Evolutionary conservation across 202 grass and related monocot species (phyloP), one percentile per base, ranked within the genome.

Genomic region (Dendrocalamus latiflorus): DNA sequence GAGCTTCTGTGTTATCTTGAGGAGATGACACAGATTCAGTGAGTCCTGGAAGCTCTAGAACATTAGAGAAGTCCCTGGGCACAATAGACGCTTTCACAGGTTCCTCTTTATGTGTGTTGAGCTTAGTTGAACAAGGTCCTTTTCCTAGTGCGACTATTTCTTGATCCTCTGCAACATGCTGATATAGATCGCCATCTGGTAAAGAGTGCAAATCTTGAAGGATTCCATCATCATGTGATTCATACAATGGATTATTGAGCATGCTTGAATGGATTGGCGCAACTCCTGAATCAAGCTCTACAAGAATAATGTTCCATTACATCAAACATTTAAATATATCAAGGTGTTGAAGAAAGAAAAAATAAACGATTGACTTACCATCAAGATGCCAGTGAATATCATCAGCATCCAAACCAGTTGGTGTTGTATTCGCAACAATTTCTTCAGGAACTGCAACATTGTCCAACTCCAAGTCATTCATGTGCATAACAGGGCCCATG

Each of bases 231-330:
- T 83, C 56, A 68, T 83, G 18, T 79, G 78, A 71, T 80, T 73
- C 74, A 65, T 43, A 73, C 44, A 44, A 59, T 62, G 74, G 41
- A 85, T 61, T 54, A 79, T 78, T n/a, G 17, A 3, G 4, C 3
- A 36, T 62, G 68, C 20, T 78, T 76, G 62, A 82, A 70, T 53
- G 24, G 61, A 60, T 53, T 25, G 30, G 60, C 54, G 44, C 43
- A 86, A 68, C 87, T 90, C 74, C 91, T 82, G 84, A 74, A 85
- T 83, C 81, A 85, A 79, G 34, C n/a, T 74, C 74, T 70, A 55
- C 63, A 84, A 28, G 9, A 88, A 77, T 67, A 75, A 66, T 21
- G 14, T 78, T 69, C 37, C 74, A 75, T 38, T 39, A 68, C 44
- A 84, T 26, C 30, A 69, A 86, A 36, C 30, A 89, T 73, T 75